A percentile compares a stretch with the other conserved stretches of the same genome.
These are phyloP conservation scores for Suillus variegatus DNA, from an alignment of 768 basidiomycete genomes.

Conservation along the genomic window DNA sequence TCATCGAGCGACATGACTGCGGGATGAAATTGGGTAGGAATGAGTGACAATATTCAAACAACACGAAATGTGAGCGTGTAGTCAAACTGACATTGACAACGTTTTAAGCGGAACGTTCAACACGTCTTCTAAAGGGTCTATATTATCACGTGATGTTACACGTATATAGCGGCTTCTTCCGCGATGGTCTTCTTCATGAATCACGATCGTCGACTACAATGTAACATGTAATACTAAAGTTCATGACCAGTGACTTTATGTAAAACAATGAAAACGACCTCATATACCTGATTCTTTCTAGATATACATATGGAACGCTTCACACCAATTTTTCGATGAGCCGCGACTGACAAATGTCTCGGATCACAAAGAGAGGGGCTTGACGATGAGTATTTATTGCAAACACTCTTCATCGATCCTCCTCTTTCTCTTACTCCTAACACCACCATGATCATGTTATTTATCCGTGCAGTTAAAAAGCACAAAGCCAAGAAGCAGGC, in stretches of 20 bases:
- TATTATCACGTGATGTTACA: not conserved
- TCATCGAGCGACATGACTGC: slow-evolving; percentile 4
- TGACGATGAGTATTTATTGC: not conserved
- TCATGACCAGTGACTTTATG: not conserved
- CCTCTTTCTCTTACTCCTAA: not conserved
- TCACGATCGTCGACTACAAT: not conserved
- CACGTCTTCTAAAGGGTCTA: not conserved
- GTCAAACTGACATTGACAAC: slow-evolving; percentile 9
- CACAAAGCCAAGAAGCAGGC: slow-evolving; percentile 26
- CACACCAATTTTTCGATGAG: not conserved
- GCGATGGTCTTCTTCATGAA: not conserved
- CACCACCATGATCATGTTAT: slow-evolving; percentile 13
- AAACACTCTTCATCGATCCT: not conserved
- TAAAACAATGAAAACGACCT: not conserved
- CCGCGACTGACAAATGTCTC: not conserved
- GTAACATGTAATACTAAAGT: not conserved
- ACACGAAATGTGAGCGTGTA: slow-evolving; percentile 9
- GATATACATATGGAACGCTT: not conserved
- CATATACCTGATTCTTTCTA: not conserved
- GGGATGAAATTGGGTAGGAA: slow-evolving; percentile 8
- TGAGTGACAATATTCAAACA: slow-evolving; percentile 7
- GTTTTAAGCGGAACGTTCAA: slow-evolving; percentile 2
- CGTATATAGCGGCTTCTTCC: slow-evolving; percentile 2
- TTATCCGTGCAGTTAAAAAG: slow-evolving; percentile 22
- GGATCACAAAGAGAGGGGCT: slow-evolving; percentile 3